phyloP scores from a whole-genome alignment of 2,329 filamentous ascomycete genomes.

The Pseudopyricularia javanii region DNA sequence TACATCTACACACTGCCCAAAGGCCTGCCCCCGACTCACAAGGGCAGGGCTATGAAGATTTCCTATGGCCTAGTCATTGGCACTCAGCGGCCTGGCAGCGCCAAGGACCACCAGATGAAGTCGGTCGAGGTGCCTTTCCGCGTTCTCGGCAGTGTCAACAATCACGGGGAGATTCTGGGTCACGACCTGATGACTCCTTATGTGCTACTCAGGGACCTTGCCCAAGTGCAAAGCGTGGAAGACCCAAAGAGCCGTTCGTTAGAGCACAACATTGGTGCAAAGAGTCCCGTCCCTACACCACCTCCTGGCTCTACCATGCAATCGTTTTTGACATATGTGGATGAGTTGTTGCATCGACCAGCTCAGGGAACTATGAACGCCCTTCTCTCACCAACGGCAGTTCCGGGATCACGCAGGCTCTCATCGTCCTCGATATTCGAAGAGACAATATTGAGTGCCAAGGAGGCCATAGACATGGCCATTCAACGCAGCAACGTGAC shows the following conservation, averaged over 20 bases:
- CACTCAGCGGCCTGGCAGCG: constrained; percentile 71
- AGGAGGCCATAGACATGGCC: constrained; percentile 82
- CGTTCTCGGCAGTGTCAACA: constrained; percentile 85
- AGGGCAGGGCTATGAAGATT: constrained; percentile 88
- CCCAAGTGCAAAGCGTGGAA: constrained; percentile 46
- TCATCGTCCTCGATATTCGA: constrained; percentile 21
- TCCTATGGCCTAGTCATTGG: constrained; percentile 84
- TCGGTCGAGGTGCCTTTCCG: constrained; percentile 90
- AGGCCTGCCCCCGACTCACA: constrained; percentile 82
- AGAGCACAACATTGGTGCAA: not conserved
- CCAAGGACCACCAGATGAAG: constrained; percentile 70
- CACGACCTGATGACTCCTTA: constrained; percentile 95
- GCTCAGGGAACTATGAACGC: constrained; percentile 31
- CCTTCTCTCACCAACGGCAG: constrained; percentile 60
- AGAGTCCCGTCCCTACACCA: constrained; percentile 7
- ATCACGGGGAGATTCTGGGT: constrained; percentile 74
- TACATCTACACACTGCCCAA: constrained; percentile 79
- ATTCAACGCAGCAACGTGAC: constrained; percentile 72
- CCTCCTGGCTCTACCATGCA: constrained; percentile 32
- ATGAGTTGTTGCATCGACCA: constrained; percentile 38
- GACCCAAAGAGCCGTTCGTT: constrained; percentile 9
- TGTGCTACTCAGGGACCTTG: constrained; percentile 75
- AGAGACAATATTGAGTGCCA: constrained; percentile 40
- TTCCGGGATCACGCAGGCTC: constrained; percentile 32
- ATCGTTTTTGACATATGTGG: constrained; percentile 67